Evolutionary conservation across 768 basidiomycete genomes (phyloP), one percentile per base, ranked within the genome.

Genomic region (Trichaptum fuscoviolaceum): DNA sequence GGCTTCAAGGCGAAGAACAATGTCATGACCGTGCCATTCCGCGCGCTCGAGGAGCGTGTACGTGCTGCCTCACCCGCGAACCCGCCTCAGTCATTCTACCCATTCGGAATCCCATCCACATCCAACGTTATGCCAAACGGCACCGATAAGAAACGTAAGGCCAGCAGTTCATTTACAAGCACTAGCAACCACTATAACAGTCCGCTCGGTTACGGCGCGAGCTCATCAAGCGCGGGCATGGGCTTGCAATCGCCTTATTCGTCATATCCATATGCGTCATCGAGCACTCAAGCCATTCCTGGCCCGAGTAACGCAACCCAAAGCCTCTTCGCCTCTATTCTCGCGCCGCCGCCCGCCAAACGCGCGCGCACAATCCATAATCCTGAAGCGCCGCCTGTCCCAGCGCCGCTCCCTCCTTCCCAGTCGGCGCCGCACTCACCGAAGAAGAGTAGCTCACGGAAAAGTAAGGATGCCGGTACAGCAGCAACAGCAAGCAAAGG

Each of bases 1-100:
- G 88, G 89, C 1, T 93, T 90, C 83, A 94, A 94, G 78, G 91
- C 92, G 5, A 82, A 83, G 17, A 85, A 92, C 75, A 90, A 92
- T 74, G 77, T 91, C 65, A 80, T 88, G 10, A 84, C 87, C 65
- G 79, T 87, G 63, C 81, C 88, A 59, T 78, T 93, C 62, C 83
- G 83, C 71, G 91, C 93, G 68, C 83, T 92, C 61, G 93, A 94
- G 75, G 83, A 84, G 18, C 87, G 87, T 71, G 77, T 79, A 57
- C 78, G 77, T 12, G 15, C 42, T 12, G 64, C 72, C 69, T 67
- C 82, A 84, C 71, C 76, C 77, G 65, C 79, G 79, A 67, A 75
- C 79, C 61, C 79, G 81, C 68, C 75, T 80, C 76, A 52, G 42
- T 52, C 84, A 85, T 76, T 77, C 85, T 77, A 80, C 83, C 77